Percentiles rank a stretch among this genome's conserved stretches.
These are phyloP conservation scores for Bocquillonia castaneifolia DNA, from an alignment of 441 rosid genomes.

Conservation along the genomic window DNA sequence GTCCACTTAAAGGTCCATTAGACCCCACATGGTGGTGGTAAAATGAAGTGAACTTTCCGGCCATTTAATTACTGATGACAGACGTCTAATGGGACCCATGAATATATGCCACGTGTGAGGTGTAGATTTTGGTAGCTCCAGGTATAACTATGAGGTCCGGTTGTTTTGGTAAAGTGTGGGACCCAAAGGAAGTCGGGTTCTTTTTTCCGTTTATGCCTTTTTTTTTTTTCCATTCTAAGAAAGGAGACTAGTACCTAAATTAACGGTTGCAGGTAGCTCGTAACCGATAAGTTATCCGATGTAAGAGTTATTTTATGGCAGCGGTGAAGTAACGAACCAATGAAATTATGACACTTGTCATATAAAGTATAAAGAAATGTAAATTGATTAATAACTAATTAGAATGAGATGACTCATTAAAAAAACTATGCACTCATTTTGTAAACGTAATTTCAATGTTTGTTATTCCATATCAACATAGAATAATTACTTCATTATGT, in stretches of 20 bases:
- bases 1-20: neutral
- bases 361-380: too few species aligned
- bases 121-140: conserved; percentile 11
- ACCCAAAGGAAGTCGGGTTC: neutral
- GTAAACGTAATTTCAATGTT: too few species aligned
- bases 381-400: too few species aligned
- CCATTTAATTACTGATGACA: neutral
- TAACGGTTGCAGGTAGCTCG: conserved; percentile 12
- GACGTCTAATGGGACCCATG: neutral
- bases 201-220: too few species aligned
- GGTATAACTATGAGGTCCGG: neutral
- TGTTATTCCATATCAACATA: too few species aligned
- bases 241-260: conserved; percentile 21
- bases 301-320: too few species aligned
- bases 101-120: conserved; percentile 11
- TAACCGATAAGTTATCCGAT: too few species aligned
- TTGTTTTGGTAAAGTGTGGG: neutral
- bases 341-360: too few species aligned
- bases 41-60: neutral
- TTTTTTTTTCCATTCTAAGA: neutral
- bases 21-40: neutral
- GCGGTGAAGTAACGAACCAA: too few species aligned
- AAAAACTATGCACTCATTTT: too few species aligned
- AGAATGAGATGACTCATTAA: too few species aligned
- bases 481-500: too few species aligned